Conservation (phyloP, 2,329 filamentous ascomycete genomes). For the Talaromyces rugulosus region DNA sequence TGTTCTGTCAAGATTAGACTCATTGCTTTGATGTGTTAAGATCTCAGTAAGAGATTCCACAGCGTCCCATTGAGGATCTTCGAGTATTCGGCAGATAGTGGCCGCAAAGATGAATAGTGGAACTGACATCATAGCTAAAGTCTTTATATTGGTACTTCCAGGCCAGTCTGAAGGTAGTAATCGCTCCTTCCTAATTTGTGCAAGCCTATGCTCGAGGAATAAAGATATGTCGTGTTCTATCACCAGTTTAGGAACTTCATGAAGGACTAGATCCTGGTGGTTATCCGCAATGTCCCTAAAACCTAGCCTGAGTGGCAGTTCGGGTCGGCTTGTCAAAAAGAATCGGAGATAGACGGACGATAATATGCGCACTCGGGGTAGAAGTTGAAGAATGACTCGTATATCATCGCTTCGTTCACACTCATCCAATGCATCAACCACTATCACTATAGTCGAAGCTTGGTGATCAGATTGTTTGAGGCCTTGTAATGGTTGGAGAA, state of each 20-base stretch:
- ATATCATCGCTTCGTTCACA: constrained; percentile 22
- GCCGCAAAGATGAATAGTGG: not conserved
- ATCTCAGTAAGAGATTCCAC: not conserved
- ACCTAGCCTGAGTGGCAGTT: constrained; percentile 18
- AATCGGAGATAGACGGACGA: constrained; percentile 19
- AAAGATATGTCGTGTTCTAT: constrained; percentile 22
- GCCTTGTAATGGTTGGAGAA: constrained; percentile 17
- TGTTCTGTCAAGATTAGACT: too few relatives aligned
- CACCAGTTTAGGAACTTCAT: constrained; percentile 20
- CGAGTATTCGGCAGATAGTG: not conserved
- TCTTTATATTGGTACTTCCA: not conserved
- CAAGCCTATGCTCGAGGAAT: constrained; percentile 19
- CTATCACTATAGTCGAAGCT: constrained; percentile 14
- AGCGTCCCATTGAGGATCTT: not conserved
- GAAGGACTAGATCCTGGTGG: constrained; percentile 10
- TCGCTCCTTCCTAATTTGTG: not conserved
- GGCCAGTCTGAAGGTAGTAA: not conserved
- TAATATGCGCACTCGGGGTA: constrained; percentile 13
- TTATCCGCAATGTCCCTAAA: constrained; percentile 13
- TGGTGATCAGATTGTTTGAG: not conserved
- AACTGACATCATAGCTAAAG: not conserved
- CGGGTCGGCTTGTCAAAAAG: constrained; percentile 27
- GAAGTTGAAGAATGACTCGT: constrained; percentile 19
- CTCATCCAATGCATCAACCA: constrained; percentile 29
- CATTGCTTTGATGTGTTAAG: too few relatives aligned